phyloP scores from a whole-genome alignment of 306 rosid species.

The Mimosa bimucronata region DNA sequence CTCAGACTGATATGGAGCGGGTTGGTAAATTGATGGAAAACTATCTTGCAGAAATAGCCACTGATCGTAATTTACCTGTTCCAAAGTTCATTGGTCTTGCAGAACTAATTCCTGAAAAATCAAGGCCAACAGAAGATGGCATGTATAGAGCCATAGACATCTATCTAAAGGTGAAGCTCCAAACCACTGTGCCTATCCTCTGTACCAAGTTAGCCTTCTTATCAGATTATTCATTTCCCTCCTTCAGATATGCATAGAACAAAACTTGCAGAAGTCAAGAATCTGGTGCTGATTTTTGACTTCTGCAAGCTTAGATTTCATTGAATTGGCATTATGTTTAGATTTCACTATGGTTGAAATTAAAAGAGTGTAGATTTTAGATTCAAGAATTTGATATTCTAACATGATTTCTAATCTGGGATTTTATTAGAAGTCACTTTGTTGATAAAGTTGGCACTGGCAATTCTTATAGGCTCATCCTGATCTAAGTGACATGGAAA shows the following conservation, averaged over 20 bases:
- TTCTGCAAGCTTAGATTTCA: background rate
- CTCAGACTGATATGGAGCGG: conserved; percentile 52
- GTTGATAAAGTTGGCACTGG: conserved; percentile 18
- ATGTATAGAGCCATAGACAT: conserved; percentile 90
- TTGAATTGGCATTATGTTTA: background rate
- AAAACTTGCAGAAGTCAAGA: background rate
- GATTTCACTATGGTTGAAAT: conserved; percentile 5
- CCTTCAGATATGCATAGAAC: background rate
- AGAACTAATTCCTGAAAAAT: conserved; percentile 80
- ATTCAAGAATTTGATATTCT: conserved; percentile 13
- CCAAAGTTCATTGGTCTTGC: conserved; percentile 66
- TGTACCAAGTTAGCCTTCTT: background rate
- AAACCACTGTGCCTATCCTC: background rate
- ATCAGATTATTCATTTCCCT: background rate
- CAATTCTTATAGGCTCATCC: conserved; percentile 77
- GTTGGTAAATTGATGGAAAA: conserved; percentile 82
- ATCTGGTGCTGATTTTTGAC: background rate
- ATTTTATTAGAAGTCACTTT: background rate
- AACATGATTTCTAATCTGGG: conserved; percentile 7
- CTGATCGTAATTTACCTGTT: conserved; percentile 66
- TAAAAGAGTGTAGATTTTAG: background rate
- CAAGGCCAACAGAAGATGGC: conserved; percentile 80
- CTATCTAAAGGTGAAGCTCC: conserved; percentile 72
- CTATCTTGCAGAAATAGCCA: conserved; percentile 83
- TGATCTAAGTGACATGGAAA: conserved; percentile 63